Base-by-base conservation (phyloP, 1,284 basidiomycete genomes). In the Moesziomyces sp. region DNA sequence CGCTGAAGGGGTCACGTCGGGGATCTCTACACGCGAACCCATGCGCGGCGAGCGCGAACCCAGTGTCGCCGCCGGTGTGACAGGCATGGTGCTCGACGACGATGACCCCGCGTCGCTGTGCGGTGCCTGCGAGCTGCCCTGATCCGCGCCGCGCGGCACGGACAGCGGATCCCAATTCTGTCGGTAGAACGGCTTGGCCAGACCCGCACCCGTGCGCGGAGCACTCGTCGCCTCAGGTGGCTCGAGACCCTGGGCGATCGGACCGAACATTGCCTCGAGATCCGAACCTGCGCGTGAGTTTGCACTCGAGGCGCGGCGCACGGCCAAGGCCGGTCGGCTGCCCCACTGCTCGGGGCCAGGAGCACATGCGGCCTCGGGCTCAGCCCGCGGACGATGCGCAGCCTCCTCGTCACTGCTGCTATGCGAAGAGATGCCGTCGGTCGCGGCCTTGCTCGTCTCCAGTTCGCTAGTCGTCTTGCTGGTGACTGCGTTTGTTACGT, bases 241-340 rank as follows among this genome's bases (percentile, higher is more conserved):
- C 28, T 66, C 63, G 26, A 66, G 57, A 4, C 63, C 57, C 18
- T 52, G 52, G 9, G 63, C 63, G 9, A 60, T 19, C 5, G 57
- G 63, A 0, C 63, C 63, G 40, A 66, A 66, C 45, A 66, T 48
- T 23, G 57, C 23, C n/a, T 66, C 63, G 7, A 66, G 52, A 30
- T 66, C 57, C 35, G 63, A 66, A 42, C 55, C 55, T 38, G 52
- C 56, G 48, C 63, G 55, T 1, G 57, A 66, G 46, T 59, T 59
- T 38, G 52, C 56, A 35, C 57, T 55, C 5, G 57, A 59, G 1
- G 48, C 52, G 3, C 57, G 52, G 9, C 63, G 38, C 16, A 18
- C 38, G 10, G 30, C 30, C 30, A 34, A 10, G 30, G 30, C 30
- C 30, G 30, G 30, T 34, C 30, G 10, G 16, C 38, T 18, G 38